These are phyloP conservation scores for Atkinsonella hypoxylon DNA, from an alignment of 2,329 filamentous ascomycete species.

Conservation along the genomic window DNA sequence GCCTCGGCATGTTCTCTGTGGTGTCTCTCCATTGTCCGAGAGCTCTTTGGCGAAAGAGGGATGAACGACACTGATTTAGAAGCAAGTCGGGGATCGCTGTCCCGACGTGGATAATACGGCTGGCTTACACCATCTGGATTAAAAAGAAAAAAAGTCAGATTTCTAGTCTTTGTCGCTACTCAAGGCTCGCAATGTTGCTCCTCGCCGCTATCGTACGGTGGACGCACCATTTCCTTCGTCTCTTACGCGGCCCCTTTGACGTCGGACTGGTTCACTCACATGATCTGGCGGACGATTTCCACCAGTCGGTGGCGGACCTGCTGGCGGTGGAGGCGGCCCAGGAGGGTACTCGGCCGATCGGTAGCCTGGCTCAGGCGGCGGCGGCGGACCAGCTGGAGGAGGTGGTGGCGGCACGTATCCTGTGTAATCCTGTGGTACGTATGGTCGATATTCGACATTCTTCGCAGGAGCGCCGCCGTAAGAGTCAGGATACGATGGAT, in stretches of 20 bases:
- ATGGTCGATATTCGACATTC: conserved; percentile 25
- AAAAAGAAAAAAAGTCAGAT: background rate
- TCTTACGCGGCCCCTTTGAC: conserved; percentile 12
- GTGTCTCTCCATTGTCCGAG: conserved; percentile 31
- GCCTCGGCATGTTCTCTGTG: conserved; percentile 22
- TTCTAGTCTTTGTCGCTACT: conserved; percentile 9
- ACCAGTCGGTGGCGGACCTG: conserved; percentile 21
- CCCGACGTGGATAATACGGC: background rate
- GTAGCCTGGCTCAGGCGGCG: conserved; percentile 7
- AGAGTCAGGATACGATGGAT: conserved; percentile 15
- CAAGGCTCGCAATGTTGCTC: background rate
- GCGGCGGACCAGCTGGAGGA: conserved; percentile 23
- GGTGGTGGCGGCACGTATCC: conserved; percentile 22
- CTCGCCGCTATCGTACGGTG: conserved; percentile 15
- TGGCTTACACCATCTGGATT: conserved; percentile 21
- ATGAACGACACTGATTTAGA: conserved; percentile 34
- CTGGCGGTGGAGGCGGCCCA: conserved; percentile 14
- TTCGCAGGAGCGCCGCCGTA: conserved; percentile 14
- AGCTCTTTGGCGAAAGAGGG: conserved; percentile 37
- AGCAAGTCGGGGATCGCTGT: conserved; percentile 1
- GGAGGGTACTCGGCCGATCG: conserved; percentile 9
- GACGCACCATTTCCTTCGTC: conserved; percentile 27
- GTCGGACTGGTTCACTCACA: conserved; percentile 30
- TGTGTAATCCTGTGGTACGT: conserved; percentile 31
- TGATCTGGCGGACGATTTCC: conserved; percentile 26